Percentiles rank a stretch among this genome's conserved stretches.
These are phyloP conservation scores for Metschnikowia chrysomelidarum DNA, from an alignment of 805 yeast genomes.

Conservation along the genomic window DNA sequence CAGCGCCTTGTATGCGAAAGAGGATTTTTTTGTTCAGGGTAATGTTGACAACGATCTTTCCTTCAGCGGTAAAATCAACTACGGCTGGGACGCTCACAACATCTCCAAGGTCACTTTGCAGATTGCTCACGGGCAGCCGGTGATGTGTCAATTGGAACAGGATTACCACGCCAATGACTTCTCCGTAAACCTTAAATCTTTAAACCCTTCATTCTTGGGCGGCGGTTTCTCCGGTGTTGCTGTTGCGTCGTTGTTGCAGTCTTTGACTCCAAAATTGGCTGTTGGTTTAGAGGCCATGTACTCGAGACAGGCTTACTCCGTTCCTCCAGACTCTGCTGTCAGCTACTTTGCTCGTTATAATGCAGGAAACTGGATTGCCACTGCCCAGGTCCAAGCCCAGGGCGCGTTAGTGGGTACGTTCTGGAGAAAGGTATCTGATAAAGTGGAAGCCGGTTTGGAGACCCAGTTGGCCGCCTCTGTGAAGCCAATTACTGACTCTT, in stretches of 20 bases:
- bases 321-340: conserved; percentile 85
- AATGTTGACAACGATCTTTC: conserved; percentile 84
- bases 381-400: conserved; percentile 91
- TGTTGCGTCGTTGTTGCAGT: conserved; percentile 87
- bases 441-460: conserved; percentile 93
- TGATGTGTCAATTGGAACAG: conserved; percentile 95
- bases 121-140: conserved; percentile 82
- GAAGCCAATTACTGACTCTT: conserved; percentile 69
- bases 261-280: conserved; percentile 77
- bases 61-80: conserved; percentile 84
- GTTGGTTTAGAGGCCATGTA: conserved; percentile 92
- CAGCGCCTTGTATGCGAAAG: conserved; percentile 85
- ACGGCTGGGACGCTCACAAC: conserved; percentile 81
- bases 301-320: conserved; percentile 66
- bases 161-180: conserved; percentile 90
- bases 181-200: conserved; percentile 82
- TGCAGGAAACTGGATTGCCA: conserved; percentile 85
- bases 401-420: conserved; percentile 87
- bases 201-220: conserved; percentile 80
- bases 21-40: conserved; percentile 84
- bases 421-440: conserved; percentile 91
- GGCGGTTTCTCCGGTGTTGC: conserved; percentile 87
- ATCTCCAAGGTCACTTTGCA: conserved; percentile 85
- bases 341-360: conserved; percentile 89
- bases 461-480: conserved; percentile 76